Percentiles rank a stretch among this genome's conserved stretches.
These are phyloP conservation scores for Aspergillus novoparasiticus DNA, from an alignment of 2,329 filamentous ascomycete genomes.

Conservation along the genomic window DNA sequence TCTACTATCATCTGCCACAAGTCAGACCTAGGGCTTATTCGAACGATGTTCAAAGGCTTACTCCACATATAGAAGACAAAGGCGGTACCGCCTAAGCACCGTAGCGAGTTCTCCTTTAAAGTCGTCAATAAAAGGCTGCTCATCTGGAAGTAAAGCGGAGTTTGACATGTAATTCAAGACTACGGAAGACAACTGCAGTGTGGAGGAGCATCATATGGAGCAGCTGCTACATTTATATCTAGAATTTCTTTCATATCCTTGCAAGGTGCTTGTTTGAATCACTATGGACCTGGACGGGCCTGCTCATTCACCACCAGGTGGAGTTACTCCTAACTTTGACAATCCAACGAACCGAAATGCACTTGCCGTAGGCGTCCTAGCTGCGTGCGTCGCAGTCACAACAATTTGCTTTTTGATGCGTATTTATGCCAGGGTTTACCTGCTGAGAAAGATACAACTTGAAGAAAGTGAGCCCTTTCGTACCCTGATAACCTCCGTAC, in stretches of 20 bases:
- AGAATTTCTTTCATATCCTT: too few relatives aligned
- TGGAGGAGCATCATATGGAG: too few relatives aligned
- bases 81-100: neutral
- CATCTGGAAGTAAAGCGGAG: neutral
- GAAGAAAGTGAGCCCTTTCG: slow-evolving; percentile 23
- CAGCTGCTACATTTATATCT: too few relatives aligned
- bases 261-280: too few relatives aligned
- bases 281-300: slow-evolving; percentile 9
- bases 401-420: slow-evolving; percentile 18
- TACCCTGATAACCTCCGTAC: too few relatives aligned
- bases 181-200: too few relatives aligned
- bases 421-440: slow-evolving; percentile 17
- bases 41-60: neutral
- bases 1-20: neutral
- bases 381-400: slow-evolving; percentile 17
- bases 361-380: slow-evolving; percentile 19
- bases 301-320: slow-evolving; percentile 17
- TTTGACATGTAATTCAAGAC: too few relatives aligned
- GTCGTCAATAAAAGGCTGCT: neutral
- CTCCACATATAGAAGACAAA: neutral
- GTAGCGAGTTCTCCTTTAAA: too few relatives aligned
- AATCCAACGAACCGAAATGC: slow-evolving; percentile 22
- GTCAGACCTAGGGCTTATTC: neutral
- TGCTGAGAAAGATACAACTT: slow-evolving; percentile 17
- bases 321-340: slow-evolving; percentile 19